A percentile compares a stretch with the other conserved stretches of the same genome.
phyloP scores from a whole-genome alignment of 2,329 filamentous ascomycete species.

The Penicillium decumbens region DNA sequence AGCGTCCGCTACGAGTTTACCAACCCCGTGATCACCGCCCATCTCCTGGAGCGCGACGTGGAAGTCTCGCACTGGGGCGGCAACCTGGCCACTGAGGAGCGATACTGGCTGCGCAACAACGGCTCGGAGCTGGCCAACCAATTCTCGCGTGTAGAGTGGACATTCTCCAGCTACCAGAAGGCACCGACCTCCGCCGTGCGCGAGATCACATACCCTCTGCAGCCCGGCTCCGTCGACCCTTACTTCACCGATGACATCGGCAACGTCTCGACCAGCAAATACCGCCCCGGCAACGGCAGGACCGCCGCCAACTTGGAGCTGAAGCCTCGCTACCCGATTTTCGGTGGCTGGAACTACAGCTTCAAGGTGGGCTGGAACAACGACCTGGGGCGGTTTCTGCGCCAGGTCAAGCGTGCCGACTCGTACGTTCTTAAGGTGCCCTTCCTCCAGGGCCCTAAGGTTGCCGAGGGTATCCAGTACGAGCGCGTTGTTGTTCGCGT shows the following conservation, averaged over 20 bases:
- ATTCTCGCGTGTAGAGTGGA: conserved; percentile 74
- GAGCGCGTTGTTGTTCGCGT: conserved; percentile 74
- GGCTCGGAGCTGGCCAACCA: conserved; percentile 70
- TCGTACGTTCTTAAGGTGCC: conserved; percentile 85
- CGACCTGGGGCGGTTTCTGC: conserved; percentile 70
- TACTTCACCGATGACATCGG: conserved; percentile 97
- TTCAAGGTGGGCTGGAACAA: conserved; percentile 97
- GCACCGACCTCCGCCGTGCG: conserved; percentile 73
- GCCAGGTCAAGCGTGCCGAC: conserved; percentile 55
- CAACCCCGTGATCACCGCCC: conserved; percentile 78
- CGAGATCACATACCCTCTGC: conserved; percentile 74
- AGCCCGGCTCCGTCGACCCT: conserved; percentile 72
- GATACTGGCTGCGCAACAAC: conserved; percentile 81
- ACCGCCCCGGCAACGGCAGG: conserved; percentile 52
- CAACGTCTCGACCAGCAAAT: conserved; percentile 90
- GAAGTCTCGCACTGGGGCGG: conserved; percentile 98
- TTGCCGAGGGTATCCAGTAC: conserved; percentile 80
- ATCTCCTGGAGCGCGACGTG: conserved; percentile 77
- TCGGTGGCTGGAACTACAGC: conserved; percentile 96
- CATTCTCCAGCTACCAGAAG: conserved; percentile 68
- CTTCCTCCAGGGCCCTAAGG: conserved; percentile 87
- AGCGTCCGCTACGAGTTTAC: conserved; percentile 91
- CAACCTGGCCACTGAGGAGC: conserved; percentile 91
- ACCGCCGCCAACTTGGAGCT: conserved; percentile 69
- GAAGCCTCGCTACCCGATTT: conserved; percentile 92